phyloP scores from a whole-genome alignment of 768 basidiomycete genomes.

The Botryobasidium botryosum region DNA sequence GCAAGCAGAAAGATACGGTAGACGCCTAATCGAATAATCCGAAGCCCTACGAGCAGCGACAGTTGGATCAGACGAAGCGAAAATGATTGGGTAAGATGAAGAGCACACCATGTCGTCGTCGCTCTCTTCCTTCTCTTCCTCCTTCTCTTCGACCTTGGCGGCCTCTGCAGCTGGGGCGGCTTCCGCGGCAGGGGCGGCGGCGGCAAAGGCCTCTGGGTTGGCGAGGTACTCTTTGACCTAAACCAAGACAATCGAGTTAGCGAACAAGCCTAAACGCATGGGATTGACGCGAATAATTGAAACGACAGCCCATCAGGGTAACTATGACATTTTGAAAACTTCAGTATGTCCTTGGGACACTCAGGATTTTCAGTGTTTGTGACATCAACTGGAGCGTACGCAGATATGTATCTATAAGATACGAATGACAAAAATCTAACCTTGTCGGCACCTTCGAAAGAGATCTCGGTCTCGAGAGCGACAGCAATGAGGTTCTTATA shows the following conservation, averaged over 20 bases:
- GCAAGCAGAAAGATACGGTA: no score
- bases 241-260: no score
- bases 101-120: slow-evolving; percentile 32
- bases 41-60: slow-evolving; percentile 16
- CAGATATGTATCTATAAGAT: slow-evolving; percentile 10
- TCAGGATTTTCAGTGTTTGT: slow-evolving; percentile 81
- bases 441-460: slow-evolving; percentile 88
- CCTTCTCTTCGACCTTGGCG: slow-evolving; percentile 42
- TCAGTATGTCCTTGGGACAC: slow-evolving; percentile 28
- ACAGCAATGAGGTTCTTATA: slow-evolving; percentile 97
- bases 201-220: slow-evolving; percentile 96
- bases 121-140: slow-evolving; percentile 52
- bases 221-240: slow-evolving; percentile 96
- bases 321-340: slow-evolving; percentile 9
- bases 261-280: no score
- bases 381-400: slow-evolving; percentile 23
- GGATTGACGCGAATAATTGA: no score
- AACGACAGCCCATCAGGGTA: slow-evolving; percentile 5
- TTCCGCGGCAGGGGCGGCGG: slow-evolving; percentile 47
- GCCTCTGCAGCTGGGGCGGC: slow-evolving; percentile 33
- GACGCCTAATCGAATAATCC: slow-evolving; percentile 26
- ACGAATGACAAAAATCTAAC: slow-evolving; percentile 27
- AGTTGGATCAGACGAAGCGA: background rate
- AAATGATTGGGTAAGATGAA: slow-evolving; percentile 2
- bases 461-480: slow-evolving; percentile 81